Base-by-base conservation (phyloP, 495 filamentous ascomycete genomes). In the Ascodesmis nigricans region DNA sequence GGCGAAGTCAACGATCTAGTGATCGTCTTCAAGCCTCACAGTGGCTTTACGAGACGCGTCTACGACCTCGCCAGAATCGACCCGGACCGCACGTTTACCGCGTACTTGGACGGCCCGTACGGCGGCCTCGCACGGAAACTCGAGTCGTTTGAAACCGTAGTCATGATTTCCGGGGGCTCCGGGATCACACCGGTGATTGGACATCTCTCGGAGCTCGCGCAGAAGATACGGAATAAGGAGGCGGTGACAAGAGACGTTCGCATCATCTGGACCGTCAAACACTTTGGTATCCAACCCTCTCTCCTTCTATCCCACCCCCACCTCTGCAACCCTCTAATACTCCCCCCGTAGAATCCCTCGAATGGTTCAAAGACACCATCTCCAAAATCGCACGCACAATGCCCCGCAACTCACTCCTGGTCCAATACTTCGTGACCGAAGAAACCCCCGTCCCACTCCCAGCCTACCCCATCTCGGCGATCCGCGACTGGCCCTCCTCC, bases 321-420 rank as follows among this genome's bases (percentile, higher is more conserved):
- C 38, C 40, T 14, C 40, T 10, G 22, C n/a, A 27, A 34, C 18
- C 18, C 8, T 33, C 67, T n/a, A n/a, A n/a, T n/a, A n/a, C n/a
- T n/a, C n/a, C n/a, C n/a, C n/a, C n/a, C n/a, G n/a, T 78, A 22
- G 84, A 92, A 55, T 79, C 78, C 5, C 82, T 95, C 67, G 81
- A 91, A 52, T 95, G 84, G 84, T 95, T 95, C 64, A 77, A 78
- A 50, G 84, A 93, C 58, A 87, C 92, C 52, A 52, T 52, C 62
- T 93, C 27, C 64, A 79, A 30, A 81, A 92, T 45, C 87, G 83
- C 57, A 63, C 79, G 40, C 75, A 92, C 50, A 70, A 66, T 43
- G 77, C 84, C 33, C 78, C 81, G 17, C 67, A 78, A 29, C 75
- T 82, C 54, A 17, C 76, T 95, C 5, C 73, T 75, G 18, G 92